Evolutionary conservation across 202 grass and related monocot genomes (phyloP), one percentile per base, ranked within the genome.

Genomic region (Schoenoplectus tabernaemontani): DNA sequence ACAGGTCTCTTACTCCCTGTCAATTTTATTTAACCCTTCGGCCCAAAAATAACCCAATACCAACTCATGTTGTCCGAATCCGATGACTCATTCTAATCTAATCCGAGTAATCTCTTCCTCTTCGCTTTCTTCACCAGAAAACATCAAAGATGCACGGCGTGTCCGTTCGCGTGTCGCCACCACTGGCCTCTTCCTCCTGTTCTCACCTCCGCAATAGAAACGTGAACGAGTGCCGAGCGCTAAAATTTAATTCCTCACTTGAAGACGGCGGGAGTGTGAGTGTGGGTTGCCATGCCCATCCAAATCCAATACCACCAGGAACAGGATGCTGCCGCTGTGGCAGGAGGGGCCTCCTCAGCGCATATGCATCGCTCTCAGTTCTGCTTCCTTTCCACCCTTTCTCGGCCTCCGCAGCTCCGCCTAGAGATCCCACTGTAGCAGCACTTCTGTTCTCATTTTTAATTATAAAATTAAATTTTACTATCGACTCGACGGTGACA

Each of bases 361-460:
- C 83, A 28, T 83, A 82, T 3, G 78, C 81, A 22, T 82, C 85
- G 4, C 80, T 88, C 3, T 75, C 85, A 2, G 81, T 57, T 64
- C 57, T 79, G 36, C 81, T 88, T 36, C 86, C 84, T 43, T 26
- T 88, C 44, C 36, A 76, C 34, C 59, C 83, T 33, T 57, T 46
- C 9, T 36, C 73, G n/a, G 79, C 57, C 8, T 57, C 61, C 3
- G 88, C 91, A 57, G 83, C 73, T n/a, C 78, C 86, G 30, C 64
- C 88, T 63, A 33, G 66, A 63, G 88, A 93, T 51, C 81, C 88
- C 4, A 84, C 82, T 7, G 91, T 93, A 66, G 76, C 81, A 0
- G 2, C 3, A 26, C n/a, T 12, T 26, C 23, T 26, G 2, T 7
- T 58, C n/a, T 58, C 9, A n/a, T n/a, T n/a, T n/a, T n/a, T n/a